A percentile compares a stretch with the other conserved stretches of the same genome.
These are phyloP conservation scores for Coemansia sp. DNA, from an alignment of 192 early-diverging fungal genomes.

Conservation along the genomic window DNA sequence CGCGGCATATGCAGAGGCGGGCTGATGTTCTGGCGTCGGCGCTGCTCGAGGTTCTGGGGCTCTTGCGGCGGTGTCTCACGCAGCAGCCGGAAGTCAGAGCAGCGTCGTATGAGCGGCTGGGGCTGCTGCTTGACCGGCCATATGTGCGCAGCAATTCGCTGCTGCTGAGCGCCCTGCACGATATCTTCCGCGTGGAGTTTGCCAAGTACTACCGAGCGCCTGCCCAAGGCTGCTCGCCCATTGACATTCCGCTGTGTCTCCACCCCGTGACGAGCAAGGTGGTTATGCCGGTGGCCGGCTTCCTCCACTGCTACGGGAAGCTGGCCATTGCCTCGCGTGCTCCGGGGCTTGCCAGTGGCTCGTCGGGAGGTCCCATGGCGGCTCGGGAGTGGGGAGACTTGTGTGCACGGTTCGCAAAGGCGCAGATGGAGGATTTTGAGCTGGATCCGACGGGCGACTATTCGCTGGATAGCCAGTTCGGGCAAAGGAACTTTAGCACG, in stretches of 20 bases:
- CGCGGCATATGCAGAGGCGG: conserved; percentile 5
- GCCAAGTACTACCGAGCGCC: conserved; percentile 32
- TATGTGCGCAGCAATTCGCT: conserved; percentile 14
- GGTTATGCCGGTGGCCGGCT: conserved; percentile 26
- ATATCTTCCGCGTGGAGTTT: conserved; percentile 42
- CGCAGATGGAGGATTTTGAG: conserved; percentile 66
- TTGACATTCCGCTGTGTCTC: conserved; percentile 26
- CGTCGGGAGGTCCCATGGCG: not conserved
- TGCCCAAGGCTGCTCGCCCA: conserved; percentile 26
- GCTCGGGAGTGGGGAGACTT: conserved; percentile 21
- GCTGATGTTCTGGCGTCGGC: conserved; percentile 16
- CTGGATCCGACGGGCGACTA: conserved; percentile 66
- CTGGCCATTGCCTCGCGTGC: conserved; percentile 1
- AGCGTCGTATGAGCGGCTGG: conserved; percentile 57
- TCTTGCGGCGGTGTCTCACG: conserved; percentile 65
- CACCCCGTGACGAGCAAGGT: conserved; percentile 22
- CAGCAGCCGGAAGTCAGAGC: conserved; percentile 65
- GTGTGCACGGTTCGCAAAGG: conserved; percentile 48
- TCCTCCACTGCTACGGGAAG: conserved; percentile 31
- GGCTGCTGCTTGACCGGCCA: conserved; percentile 40
- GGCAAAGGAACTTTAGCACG: conserved; percentile 57
- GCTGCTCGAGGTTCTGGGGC: conserved; percentile 49
- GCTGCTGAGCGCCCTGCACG: conserved; percentile 23
- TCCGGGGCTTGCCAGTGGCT: not conserved
- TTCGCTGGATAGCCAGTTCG: conserved; percentile 52